phyloP scores from a whole-genome alignment of 441 rosid genomes.

The Arabidopsis hybrid region DNA sequence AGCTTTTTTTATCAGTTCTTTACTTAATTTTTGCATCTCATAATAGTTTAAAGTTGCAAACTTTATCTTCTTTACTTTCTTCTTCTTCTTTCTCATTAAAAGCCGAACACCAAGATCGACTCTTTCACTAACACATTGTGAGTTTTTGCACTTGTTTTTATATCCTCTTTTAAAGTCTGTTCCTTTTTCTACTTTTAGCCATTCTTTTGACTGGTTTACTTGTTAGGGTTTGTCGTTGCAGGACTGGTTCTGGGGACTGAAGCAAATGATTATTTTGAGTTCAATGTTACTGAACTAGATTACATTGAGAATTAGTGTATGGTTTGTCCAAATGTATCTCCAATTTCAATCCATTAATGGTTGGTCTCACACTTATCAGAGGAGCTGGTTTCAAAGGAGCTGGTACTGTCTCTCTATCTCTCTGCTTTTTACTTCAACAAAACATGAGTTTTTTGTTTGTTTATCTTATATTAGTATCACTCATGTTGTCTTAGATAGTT shows the following conservation, averaged over 20 bases:
- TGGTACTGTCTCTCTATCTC: conserved; percentile 50
- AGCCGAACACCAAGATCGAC: conserved; percentile 27
- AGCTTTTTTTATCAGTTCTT: conserved; percentile 11
- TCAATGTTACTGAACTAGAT: conserved; percentile 68
- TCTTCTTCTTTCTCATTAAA: conserved; percentile 3
- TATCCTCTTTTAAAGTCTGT: conserved; percentile 20
- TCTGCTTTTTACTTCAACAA: neutral
- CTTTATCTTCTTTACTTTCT: conserved; percentile 6
- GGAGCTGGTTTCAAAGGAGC: conserved; percentile 84
- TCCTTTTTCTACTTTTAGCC: conserved; percentile 34
- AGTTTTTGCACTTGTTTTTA: neutral
- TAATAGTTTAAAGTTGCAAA: conserved; percentile 6
- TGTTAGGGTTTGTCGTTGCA: conserved; percentile 25
- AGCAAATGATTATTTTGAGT: conserved; percentile 45
- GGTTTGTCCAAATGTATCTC: conserved; percentile 55
- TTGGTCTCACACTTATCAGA: conserved; percentile 86
- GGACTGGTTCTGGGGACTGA: conserved; percentile 17
- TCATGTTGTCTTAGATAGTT: conserved; percentile 2
- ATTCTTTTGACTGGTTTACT: conserved; percentile 7
- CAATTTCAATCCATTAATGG: conserved; percentile 61
- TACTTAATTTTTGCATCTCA: conserved; percentile 2
- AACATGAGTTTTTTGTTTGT: neutral
- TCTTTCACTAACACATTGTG: conserved; percentile 1
- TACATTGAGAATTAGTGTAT: conserved; percentile 53
- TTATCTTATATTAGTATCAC: neutral